Base-by-base conservation (phyloP, 2,329 filamentous ascomycete species). In the Rhinocladiella similis region DNA sequence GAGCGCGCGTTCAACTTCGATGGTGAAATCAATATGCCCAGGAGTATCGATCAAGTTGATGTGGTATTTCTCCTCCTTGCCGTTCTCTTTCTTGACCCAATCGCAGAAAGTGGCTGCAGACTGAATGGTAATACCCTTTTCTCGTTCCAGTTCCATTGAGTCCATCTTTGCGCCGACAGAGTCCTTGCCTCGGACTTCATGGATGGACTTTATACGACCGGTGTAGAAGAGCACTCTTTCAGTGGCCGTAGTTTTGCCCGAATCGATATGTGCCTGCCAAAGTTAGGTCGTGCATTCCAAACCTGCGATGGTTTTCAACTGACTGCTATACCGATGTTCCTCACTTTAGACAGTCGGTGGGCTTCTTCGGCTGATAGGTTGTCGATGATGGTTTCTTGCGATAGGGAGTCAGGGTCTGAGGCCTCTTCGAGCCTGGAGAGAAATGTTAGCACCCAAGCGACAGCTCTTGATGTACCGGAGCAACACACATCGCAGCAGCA, bases 21-120 rank as follows among this genome's bases (percentile, higher is more conserved):
- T 97, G 13, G 94, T 99, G 72, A 99, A 99, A 74, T 99, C 94
- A 69, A 99, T 97, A 77, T 99, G 94, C 42, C 94, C 94, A 3
- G 94, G 94, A 0, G 94, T 99, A 73, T 99, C 94, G 70, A 99
- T 99, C 80, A 99, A 80, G 76, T 99, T 99, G 80, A 99, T 86
- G 73, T 99, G 93, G 76, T 96, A 99, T 66, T 87, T 91, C 74
- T 96, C 86, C 50, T 97, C 91, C 70, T 89, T 84, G 64, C 89
- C 89, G 63, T 93, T 77, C 67, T 90, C 87, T 73, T 84, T 87
- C 80, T 96, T 97, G 64, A 88, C 78, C 94, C 94, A 99, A 76
- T 99, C 92, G 74, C 91, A 96, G 73, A 96, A 99, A 1, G 94
- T 99, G 20, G 94, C 94, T 10, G 94, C 94, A 65, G 93, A 97